Evolutionary conservation across 345 rosid species (phyloP).

Genomic region (Dovyalis caffra): DNA sequence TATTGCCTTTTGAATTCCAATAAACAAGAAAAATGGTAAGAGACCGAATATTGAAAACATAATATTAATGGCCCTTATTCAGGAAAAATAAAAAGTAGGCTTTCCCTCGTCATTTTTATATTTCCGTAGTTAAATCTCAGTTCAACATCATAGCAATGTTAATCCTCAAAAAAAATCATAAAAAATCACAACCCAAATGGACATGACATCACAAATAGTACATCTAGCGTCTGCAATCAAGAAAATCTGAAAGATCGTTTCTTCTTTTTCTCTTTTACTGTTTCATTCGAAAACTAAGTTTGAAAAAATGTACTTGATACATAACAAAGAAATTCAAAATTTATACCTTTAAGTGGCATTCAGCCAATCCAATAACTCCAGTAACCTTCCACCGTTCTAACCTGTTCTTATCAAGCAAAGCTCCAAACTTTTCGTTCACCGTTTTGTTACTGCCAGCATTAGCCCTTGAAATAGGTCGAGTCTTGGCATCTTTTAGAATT

Average conservation of each 20-base stretch:
- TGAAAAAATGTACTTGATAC: neutral
- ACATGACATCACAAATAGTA: too few relatives aligned
- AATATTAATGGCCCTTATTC: too few relatives aligned
- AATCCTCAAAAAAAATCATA: too few relatives aligned
- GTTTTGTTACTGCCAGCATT: constrained; percentile 12
- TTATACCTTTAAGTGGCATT: constrained; percentile 66
- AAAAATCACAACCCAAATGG: too few relatives aligned
- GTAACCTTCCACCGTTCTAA: constrained; percentile 72
- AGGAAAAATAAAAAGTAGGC: neutral
- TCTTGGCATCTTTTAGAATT: constrained; percentile 56
- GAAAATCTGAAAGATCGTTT: too few relatives aligned
- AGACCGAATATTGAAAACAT: neutral
- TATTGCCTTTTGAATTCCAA: constrained; percentile 49
- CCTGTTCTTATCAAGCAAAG: constrained; percentile 46
- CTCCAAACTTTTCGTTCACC: constrained; percentile 26
- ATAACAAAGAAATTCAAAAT: neutral
- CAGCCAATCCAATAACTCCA: constrained; percentile 68
- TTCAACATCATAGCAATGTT: too few relatives aligned
- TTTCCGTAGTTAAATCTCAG: too few relatives aligned
- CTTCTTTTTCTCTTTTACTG: too few relatives aligned
- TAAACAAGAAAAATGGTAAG: constrained; percentile 15
- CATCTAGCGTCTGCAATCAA: too few relatives aligned
- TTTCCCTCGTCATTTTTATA: too few relatives aligned
- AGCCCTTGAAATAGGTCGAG: constrained; percentile 50
- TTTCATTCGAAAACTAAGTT: neutral